Evolutionary conservation across 805 yeast species (phyloP), one percentile per base, ranked within the genome.

Genomic region (Komagataella populi): DNA sequence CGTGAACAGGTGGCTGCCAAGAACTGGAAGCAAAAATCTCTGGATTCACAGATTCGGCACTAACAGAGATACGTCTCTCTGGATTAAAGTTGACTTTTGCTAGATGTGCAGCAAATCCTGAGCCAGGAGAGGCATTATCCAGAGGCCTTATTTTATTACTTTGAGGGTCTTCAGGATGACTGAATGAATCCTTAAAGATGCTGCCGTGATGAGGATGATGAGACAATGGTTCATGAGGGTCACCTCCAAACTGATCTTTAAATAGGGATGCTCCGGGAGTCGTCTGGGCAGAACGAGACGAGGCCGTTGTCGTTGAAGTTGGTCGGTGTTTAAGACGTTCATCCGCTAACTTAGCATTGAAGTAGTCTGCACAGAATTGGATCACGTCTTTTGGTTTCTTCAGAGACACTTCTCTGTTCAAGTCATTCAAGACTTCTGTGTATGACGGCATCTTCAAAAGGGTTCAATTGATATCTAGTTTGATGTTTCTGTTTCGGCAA

Each of bases 11-110:
- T 5, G 87, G 84, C 55, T 71, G 77, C 90, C 90, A 84, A 50
- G 78, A 74, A 60, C 80, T 85, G 39, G 78, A 73, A 51, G 72
- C 71, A 60, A 85, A 81, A 39, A 77, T 78, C 54, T 80, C 81
- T 5, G 93, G 95, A 61, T 85, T 83, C 59, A 85, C 65, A 2
- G 93, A 84, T 67, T 89, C 97, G 4, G 96, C 96, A 52, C 89
- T 80, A 12, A 89, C 96, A 18, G 95, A 84, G 3, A 89, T 85
- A 70, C 97, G 81, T 71, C 96, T 80, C 63, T 82, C 78, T 50
- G 87, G 88, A 64, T 83, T 85, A 66, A 83, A 84, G 50, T 78
- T 73, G 52, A 73, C 65, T 54, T 70, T 66, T 52, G 63, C 61
- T 3, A 62, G 50, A n/a, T 55, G 50, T 4, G 64, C 56, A 2